Evolutionary conservation across 176 grass and related monocot species (phyloP), one percentile per base, ranked within the genome.

Genomic region (Musa itinerans): DNA sequence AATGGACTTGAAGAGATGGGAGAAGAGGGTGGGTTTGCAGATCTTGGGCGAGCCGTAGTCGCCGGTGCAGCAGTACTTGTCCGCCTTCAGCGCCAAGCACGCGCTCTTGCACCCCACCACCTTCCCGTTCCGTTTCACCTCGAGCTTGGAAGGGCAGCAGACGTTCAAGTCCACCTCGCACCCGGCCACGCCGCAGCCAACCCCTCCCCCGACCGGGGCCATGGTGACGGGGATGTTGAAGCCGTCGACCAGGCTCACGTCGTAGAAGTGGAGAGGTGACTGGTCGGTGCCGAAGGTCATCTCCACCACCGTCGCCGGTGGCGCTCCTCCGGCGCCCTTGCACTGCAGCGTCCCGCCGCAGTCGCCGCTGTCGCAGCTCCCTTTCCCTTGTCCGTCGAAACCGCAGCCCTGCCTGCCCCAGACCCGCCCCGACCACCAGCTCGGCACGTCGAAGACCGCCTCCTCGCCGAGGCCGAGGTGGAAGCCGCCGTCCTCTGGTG

Each of bases 1-100:
- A 23, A 97, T 86, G 17, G 90, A 84, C 88, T 97, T 93, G 90
- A 97, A 97, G 17, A 97, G 75, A 53, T 90, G 90, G 1, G 94
- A 86, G 83, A 90, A 97, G 0, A 97, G 74, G 16, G 63, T 97
- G 2, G 94, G 88, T 43, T 84, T 86, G 75, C 94, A 97, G 65
- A 19, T 79, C 11, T 79, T 48, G 56, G 88, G 82, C 61, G 90
- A 85, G 0, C 53, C 83, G 67, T 87, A 93, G 1, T 90, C 78
- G 10, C 94, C 94, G 0, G 79, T 90, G 81, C 94, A 97, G 85
- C 94, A 97, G 80, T 97, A 97, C 19, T 63, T 73, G 76, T 97
- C 94, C 5, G 57, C 69, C 10, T 77, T 64, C 69, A 97, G 81
- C 51, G 94, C 94, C 72, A 52, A 49, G 72, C 94, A 97, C 8